Evolutionary conservation across 176 grass and related monocot species (phyloP), one percentile per base, ranked within the genome.

Genomic region (Elaeis guineensis): DNA sequence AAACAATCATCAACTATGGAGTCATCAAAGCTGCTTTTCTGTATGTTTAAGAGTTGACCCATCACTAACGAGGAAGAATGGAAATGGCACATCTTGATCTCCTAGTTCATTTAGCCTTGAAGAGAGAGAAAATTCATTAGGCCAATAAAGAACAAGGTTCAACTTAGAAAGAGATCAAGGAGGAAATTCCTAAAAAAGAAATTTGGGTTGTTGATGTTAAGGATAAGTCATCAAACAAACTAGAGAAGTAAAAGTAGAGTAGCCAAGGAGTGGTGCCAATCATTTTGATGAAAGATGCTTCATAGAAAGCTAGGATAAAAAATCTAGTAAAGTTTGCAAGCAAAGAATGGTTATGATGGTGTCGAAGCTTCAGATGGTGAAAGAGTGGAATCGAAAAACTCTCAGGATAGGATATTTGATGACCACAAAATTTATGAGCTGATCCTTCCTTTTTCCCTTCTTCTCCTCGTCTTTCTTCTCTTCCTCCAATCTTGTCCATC

Each of bases 1-100:
- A 63, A 23, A 26, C 61, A 60, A 58, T 51, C 29, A 24, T 19
- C 80, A n/a, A 49, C n/a, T 49, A 23, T 39, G 24, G 78, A 90
- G 49, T 63, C 35, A 66, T 83, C 82, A 62, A 96, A 88, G 57
- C 44, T 96, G 55, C 83, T 80, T 80, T 25, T 87, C 92, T 21
- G 65, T 96, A 32, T 90, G 92, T 69, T 71, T 96, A 66, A 78
- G 83, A 57, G 61, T 96, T 52, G 80, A 90, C 62, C 86, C 83
- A 5, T 62, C 85, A 35, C 80, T 81, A 19, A 73, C 54, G 64
- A 90, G 80, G 74, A 87, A 90, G 23, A 50, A 65, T 7, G 69
- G 71, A 58, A 96, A 85, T 85, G 84, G 69, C 66, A 72, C 72
- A 21, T 73, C 77, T 11, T 64, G 75, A 64, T 85, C 68, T 58